phyloP scores from a whole-genome alignment of 1,139 yeast species.

The Yamadazyma friedrichii region DNA sequence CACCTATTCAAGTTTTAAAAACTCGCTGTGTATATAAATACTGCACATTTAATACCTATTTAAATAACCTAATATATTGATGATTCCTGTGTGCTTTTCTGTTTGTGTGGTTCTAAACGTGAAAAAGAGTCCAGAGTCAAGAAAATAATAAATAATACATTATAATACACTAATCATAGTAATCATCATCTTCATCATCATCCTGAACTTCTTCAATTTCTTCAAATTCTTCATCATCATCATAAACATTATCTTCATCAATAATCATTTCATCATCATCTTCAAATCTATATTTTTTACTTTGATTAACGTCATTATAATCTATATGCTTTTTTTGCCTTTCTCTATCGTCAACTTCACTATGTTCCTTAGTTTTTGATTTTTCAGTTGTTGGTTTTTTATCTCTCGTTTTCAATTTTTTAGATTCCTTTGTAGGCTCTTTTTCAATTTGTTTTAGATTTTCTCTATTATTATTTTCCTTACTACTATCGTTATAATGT shows the following conservation, averaged over 20 bases:
- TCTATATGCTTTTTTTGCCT: neutral
- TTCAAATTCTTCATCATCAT: conserved; percentile 6
- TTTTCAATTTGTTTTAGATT: too few species aligned
- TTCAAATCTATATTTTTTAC: neutral
- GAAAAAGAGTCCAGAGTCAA: neutral
- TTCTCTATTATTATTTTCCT: too few species aligned
- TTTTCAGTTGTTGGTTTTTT: too few species aligned
- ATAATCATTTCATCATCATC: conserved; percentile 6
- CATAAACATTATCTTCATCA: conserved; percentile 2
- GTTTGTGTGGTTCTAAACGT: too few species aligned
- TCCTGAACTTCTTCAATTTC: conserved; percentile 1
- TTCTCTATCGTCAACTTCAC: neutral
- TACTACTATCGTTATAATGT: neutral
- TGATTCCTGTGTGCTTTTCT: too few species aligned
- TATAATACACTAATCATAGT: conserved; percentile 5
- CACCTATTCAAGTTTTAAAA: too few species aligned
- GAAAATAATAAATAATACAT: neutral
- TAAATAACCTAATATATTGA: too few species aligned
- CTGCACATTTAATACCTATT: too few species aligned
- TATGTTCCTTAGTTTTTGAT: neutral
- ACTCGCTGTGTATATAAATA: too few species aligned
- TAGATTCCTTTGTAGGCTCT: neutral
- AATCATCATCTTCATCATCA: conserved; percentile 9
- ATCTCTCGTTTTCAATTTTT: too few species aligned
- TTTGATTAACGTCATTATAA: neutral